Conservation (phyloP, 495 filamentous ascomycete genomes). For the Aspergillus funiculosus region DNA sequence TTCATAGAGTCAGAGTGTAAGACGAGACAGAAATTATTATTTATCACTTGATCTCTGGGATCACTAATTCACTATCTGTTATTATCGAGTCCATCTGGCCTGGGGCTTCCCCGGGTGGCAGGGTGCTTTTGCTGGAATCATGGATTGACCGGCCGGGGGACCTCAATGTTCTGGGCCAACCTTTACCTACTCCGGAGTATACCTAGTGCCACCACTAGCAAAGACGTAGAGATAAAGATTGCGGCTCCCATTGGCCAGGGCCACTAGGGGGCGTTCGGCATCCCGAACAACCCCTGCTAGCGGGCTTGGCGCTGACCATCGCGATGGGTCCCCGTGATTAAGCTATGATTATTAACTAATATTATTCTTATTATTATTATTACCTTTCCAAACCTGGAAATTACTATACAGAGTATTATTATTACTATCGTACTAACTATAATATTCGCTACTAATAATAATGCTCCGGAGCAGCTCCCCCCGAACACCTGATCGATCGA, state of each 20-base stretch:
- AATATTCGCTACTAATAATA: too few relatives aligned
- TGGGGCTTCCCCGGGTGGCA: background rate
- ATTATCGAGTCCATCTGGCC: background rate
- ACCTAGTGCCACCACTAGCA: background rate
- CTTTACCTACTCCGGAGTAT: too few relatives aligned
- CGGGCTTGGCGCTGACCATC: constrained; percentile 12
- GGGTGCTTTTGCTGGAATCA: background rate
- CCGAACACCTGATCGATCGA: too few relatives aligned
- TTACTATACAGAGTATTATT: too few relatives aligned
- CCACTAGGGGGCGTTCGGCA: constrained; percentile 15
- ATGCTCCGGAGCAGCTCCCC: too few relatives aligned
- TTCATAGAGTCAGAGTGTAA: background rate
- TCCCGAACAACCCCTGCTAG: constrained; percentile 14
- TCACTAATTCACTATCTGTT: background rate
- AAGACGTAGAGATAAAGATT: constrained; percentile 29
- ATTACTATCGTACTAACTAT: too few relatives aligned
- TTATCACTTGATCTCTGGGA: background rate
- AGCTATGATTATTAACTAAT: too few relatives aligned
- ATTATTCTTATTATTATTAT: too few relatives aligned
- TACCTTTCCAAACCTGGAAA: too few relatives aligned
- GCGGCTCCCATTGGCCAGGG: constrained; percentile 23
- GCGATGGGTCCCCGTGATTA: too few relatives aligned
- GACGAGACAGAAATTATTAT: background rate
- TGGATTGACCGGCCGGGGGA: too few relatives aligned
- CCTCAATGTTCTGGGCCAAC: too few relatives aligned